These are phyloP conservation scores for Thielaviopsis euricoi DNA, from an alignment of 2,329 filamentous ascomycete species.

Conservation along the genomic window DNA sequence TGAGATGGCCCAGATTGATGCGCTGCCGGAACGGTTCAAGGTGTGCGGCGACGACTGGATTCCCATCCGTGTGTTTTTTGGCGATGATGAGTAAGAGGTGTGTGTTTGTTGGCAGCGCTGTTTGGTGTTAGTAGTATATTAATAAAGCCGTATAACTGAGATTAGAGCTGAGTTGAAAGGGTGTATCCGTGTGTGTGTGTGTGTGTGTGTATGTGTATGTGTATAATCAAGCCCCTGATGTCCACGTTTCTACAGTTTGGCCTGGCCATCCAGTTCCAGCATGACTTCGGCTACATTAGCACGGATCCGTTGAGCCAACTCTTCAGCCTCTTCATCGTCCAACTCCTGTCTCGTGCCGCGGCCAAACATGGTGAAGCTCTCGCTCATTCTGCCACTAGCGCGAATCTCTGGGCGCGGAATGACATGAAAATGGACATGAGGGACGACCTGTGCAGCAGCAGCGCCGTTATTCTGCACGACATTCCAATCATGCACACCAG, in stretches of 20 bases:
- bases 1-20: slow-evolving; percentile 52
- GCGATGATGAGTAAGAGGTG: slow-evolving; percentile 63
- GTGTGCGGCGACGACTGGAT: slow-evolving; percentile 61
- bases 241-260: slow-evolving; percentile 2
- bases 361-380: slow-evolving; percentile 73
- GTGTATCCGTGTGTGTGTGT: no score
- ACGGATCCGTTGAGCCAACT: slow-evolving; percentile 39
- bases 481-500: slow-evolving; percentile 75
- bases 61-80: slow-evolving; percentile 67
- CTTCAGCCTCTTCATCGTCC: slow-evolving; percentile 55
- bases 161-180: no score
- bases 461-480: slow-evolving; percentile 91
- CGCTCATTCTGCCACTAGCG: slow-evolving; percentile 33
- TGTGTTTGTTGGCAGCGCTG: no score
- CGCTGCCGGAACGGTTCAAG: slow-evolving; percentile 63
- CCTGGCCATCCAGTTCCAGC: slow-evolving; percentile 22
- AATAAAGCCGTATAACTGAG: not conserved
- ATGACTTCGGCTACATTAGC: slow-evolving; percentile 31
- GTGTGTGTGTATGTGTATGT: no score
- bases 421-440: slow-evolving; percentile 87
- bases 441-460: slow-evolving; percentile 79
- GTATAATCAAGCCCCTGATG: no score
- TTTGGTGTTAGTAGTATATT: no score
- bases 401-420: slow-evolving; percentile 65
- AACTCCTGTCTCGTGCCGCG: slow-evolving; percentile 54